Conservation (phyloP, 2,329 filamentous ascomycete species). For the Fusarium sp. region DNA sequence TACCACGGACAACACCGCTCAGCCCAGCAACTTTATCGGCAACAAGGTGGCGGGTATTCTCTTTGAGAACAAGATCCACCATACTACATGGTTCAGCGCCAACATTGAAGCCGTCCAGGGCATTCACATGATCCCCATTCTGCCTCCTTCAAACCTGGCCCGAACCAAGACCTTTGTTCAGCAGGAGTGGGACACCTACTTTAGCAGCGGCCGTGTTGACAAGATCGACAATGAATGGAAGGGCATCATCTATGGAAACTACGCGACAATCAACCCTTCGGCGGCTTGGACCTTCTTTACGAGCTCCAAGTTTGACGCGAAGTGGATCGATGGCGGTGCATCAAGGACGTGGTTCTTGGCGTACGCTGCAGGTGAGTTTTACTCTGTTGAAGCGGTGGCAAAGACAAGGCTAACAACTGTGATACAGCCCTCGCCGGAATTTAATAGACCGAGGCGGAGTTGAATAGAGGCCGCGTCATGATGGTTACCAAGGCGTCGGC, state of each 20-base stretch:
- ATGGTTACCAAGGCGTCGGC: background rate
- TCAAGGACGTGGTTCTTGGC: constrained; percentile 88
- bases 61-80: constrained; percentile 96
- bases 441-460: constrained; percentile 18
- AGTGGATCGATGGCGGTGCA: constrained; percentile 84
- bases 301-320: constrained; percentile 71
- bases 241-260: constrained; percentile 85
- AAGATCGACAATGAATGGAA: constrained; percentile 82
- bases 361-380: constrained; percentile 77
- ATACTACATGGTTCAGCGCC: constrained; percentile 88
- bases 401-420: constrained; percentile 26
- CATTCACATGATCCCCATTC: constrained; percentile 86
- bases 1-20: constrained; percentile 72
- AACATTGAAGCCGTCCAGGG: constrained; percentile 79
- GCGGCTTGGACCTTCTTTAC: constrained; percentile 82
- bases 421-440: constrained; percentile 38
- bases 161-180: constrained; percentile 77
- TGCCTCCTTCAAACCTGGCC: constrained; percentile 75
- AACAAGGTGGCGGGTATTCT: constrained; percentile 81
- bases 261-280: constrained; percentile 79
- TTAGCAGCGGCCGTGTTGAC: constrained; percentile 75
- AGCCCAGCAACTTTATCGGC: constrained; percentile 81
- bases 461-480: background rate
- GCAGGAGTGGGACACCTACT: constrained; percentile 87
- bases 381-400: background rate